phyloP scores from a whole-genome alignment of 208 protist species.

The Leishmania turanica region DNA sequence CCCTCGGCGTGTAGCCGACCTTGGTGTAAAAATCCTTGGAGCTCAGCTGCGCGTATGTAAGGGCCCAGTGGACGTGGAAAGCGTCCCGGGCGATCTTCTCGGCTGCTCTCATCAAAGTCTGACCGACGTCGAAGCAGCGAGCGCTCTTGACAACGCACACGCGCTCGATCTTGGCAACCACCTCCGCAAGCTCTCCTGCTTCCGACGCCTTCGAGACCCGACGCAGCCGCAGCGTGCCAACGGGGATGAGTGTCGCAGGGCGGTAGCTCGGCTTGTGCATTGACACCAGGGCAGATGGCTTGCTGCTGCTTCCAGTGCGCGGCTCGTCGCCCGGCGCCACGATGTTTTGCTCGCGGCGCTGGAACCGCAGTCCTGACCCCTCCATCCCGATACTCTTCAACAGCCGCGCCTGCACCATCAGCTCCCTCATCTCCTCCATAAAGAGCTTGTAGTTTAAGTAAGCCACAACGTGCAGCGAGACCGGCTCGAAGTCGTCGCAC shows the following conservation, averaged over 20 bases:
- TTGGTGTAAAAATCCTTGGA: conserved; percentile 41
- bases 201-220: conserved; percentile 28
- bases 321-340: not conserved
- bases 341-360: conserved; percentile 3
- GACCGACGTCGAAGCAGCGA: conserved; percentile 34
- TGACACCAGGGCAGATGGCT: not conserved
- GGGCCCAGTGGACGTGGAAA: conserved; percentile 38
- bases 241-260: conserved; percentile 27
- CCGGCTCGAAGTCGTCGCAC: conserved; percentile 38
- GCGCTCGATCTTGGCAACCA: conserved; percentile 45
- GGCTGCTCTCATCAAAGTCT: conserved; percentile 35
- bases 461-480: conserved; percentile 47
- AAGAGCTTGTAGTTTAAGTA: conserved; percentile 46
- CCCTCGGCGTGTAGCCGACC: conserved; percentile 33
- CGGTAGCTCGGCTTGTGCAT: conserved; percentile 13
- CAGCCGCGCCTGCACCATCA: conserved; percentile 29
- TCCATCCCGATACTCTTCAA: conserved; percentile 35
- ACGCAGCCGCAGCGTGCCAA: conserved; percentile 35
- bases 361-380: conserved; percentile 29
- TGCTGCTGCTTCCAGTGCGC: not conserved
- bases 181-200: conserved; percentile 34
- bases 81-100: conserved; percentile 40
- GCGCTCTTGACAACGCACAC: conserved; percentile 41
- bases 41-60: conserved; percentile 34
- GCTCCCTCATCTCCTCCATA: conserved; percentile 29